A percentile compares a stretch with the other conserved stretches of the same genome.
Conservation (phyloP, 2,329 filamentous ascomycete species). For the Nemania sp. region DNA sequence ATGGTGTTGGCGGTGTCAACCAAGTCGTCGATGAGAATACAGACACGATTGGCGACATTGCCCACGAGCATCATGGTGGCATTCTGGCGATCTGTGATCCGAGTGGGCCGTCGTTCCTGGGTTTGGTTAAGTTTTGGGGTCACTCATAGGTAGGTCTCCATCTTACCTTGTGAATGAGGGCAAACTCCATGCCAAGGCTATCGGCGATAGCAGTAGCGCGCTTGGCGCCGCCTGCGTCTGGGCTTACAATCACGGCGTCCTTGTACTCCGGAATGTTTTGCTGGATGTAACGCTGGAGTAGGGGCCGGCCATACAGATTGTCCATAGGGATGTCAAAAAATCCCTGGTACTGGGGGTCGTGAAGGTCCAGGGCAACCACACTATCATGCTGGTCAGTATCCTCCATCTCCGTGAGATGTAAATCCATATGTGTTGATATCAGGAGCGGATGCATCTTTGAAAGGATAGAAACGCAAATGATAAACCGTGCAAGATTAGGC, state of each 20-base stretch:
- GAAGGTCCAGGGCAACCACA: constrained; percentile 96
- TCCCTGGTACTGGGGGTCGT: constrained; percentile 96
- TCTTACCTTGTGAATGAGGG: constrained; percentile 94
- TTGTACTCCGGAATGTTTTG: constrained; percentile 86
- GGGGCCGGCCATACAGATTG: constrained; percentile 89
- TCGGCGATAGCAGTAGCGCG: constrained; percentile 95
- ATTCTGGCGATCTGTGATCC: constrained; percentile 88
- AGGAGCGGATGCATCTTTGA: constrained; percentile 1
- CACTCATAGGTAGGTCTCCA: constrained; percentile 45
- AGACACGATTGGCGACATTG: constrained; percentile 81
- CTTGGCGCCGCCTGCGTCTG: constrained; percentile 96
- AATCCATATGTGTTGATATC: constrained; percentile 13
- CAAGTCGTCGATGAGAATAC: constrained; percentile 93
- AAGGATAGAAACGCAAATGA: constrained; percentile 2
- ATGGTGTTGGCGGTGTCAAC: constrained; percentile 98
- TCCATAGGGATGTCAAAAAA: constrained; percentile 99
- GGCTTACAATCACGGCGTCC: constrained; percentile 92
- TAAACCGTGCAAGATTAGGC: constrained; percentile 28
- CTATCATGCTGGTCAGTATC: constrained; percentile 48
- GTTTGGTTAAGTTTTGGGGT: constrained; percentile 52
- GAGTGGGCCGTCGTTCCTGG: constrained; percentile 88
- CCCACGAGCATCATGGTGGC: constrained; percentile 97
- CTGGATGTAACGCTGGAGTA: constrained; percentile 78
- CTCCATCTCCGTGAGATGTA: constrained; percentile 30
- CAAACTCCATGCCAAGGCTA: constrained; percentile 92